Percentiles rank a stretch among this genome's conserved stretches.
Conservation (phyloP, 208 protist species). For the Angomonas deanei region DNA sequence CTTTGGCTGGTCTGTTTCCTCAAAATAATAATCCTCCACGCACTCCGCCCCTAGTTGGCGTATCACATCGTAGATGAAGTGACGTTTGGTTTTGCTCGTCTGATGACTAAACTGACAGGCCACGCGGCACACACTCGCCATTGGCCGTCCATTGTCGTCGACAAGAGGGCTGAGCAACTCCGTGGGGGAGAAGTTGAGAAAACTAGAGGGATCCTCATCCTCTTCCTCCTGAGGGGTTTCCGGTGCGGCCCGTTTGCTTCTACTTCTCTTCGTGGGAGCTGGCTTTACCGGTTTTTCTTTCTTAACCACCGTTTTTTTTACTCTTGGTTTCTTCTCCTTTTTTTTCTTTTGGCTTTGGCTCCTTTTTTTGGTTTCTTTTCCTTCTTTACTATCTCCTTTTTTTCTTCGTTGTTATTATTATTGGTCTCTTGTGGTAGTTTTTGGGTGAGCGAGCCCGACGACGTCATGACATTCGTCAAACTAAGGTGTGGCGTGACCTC, state of each 20-base stretch:
- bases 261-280: not conserved
- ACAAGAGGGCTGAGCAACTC: not conserved
- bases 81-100: not conserved
- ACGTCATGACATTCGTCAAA: not conserved
- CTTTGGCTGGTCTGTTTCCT: not conserved
- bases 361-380: not conserved
- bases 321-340: too few species aligned
- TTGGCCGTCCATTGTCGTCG: not conserved
- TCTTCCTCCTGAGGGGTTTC: not conserved
- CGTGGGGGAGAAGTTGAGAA: not conserved
- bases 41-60: not conserved
- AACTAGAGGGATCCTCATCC: not conserved
- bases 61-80: not conserved
- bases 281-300: not conserved
- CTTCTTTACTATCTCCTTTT: not conserved
- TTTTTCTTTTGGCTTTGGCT: too few species aligned
- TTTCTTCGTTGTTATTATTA: not conserved
- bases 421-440: not conserved
- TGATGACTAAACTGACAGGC: not conserved
- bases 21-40: not conserved
- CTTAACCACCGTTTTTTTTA: not conserved
- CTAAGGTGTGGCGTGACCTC: too few species aligned
- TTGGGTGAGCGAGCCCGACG: not conserved
- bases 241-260: not conserved
- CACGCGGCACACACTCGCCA: not conserved